Percentiles rank a stretch among this genome's conserved stretches.
Evolutionary conservation across 1,284 basidiomycete species (phyloP).

Genomic region (Moniliella sp.): DNA sequence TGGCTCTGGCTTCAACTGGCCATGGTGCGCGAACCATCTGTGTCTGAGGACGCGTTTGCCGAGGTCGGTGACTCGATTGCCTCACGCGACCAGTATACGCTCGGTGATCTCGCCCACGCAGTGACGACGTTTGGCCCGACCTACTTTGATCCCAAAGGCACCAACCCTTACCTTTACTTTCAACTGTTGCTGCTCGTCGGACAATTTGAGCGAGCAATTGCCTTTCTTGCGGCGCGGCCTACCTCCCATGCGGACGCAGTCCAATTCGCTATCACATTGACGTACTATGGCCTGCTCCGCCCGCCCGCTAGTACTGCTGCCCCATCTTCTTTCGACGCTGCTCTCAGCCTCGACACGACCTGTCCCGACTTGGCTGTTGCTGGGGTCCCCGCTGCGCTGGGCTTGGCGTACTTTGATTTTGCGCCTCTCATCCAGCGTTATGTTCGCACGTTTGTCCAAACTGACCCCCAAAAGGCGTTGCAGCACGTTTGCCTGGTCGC

Average conservation of each 20-base stretch:
- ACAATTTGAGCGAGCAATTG: constrained; percentile 77
- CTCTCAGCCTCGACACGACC: no score
- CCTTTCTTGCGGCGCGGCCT: constrained; percentile 64
- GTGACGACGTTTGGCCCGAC: constrained; percentile 55
- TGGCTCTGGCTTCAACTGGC: constrained; percentile 95
- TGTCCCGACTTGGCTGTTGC: no score
- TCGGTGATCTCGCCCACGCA: constrained; percentile 57
- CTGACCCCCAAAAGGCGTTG: constrained; percentile 74
- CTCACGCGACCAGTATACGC: constrained; percentile 39
- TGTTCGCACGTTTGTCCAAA: constrained; percentile 65
- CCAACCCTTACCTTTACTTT: constrained; percentile 52
- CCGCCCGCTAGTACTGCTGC: constrained; percentile 56
- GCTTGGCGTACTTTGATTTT: constrained; percentile 45
- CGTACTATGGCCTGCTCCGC: constrained; percentile 77
- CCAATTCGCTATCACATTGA: constrained; percentile 71
- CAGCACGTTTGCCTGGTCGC: constrained; percentile 84
- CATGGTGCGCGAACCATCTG: constrained; percentile 41
- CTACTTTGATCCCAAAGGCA: constrained; percentile 65
- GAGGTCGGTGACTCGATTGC: constrained; percentile 6
- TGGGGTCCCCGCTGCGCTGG: no score
- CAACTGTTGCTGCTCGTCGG: constrained; percentile 73
- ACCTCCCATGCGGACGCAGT: constrained; percentile 81
- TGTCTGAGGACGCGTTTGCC: constrained; percentile 9
- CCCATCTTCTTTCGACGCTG: no score
- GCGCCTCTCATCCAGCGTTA: constrained; percentile 76